Base-by-base conservation (phyloP, 768 basidiomycete species). In the Russula abietina region DNA sequence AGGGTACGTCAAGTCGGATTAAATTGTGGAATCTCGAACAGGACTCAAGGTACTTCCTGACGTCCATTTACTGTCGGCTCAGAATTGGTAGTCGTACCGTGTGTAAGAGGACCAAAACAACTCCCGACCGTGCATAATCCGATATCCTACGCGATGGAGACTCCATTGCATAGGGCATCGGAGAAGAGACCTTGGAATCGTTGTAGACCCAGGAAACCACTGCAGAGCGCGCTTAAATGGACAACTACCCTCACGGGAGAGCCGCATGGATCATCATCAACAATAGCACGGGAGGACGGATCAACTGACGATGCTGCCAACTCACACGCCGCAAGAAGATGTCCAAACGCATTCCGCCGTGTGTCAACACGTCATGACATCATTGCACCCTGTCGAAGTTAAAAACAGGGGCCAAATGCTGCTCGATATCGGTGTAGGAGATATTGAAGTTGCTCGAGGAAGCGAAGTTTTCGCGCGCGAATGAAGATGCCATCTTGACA, bases 301-400 rank as follows among this genome's bases (percentile, higher is more conserved):
- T 24, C 66, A 24, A 55, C 57, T 5, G 67, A 68, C 43, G 54
- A 50, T 14, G 64, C 67, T 1, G 63, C 65, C 14, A 70, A 64
- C 16, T 4, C 36, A 11, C 36, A 36, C 36, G 79, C 65, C 80
- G 91, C 48, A 32, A 32, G 30, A 32, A 5, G 30, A 32, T n/a
- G n/a, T 8, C 72, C 92, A 48, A 82, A 81, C n/a, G 88, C 89
- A 3, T 93, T 93, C 73, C n/a, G n/a, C n/a, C n/a, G n/a, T n/a
- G n/a, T n/a, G n/a, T n/a, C n/a, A n/a, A n/a, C n/a, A n/a, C n/a
- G n/a, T n/a, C n/a, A n/a, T n/a, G n/a, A n/a, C n/a, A n/a, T n/a
- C n/a, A n/a, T n/a, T n/a, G n/a, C 76, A 77, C 60, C 81, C 86
- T 14, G 81, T 87, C 11, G 82, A 85, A 51, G 67, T 91, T 38